phyloP scores from a whole-genome alignment of 1,284 basidiomycete genomes.

The Thecaphora thlaspeos region DNA sequence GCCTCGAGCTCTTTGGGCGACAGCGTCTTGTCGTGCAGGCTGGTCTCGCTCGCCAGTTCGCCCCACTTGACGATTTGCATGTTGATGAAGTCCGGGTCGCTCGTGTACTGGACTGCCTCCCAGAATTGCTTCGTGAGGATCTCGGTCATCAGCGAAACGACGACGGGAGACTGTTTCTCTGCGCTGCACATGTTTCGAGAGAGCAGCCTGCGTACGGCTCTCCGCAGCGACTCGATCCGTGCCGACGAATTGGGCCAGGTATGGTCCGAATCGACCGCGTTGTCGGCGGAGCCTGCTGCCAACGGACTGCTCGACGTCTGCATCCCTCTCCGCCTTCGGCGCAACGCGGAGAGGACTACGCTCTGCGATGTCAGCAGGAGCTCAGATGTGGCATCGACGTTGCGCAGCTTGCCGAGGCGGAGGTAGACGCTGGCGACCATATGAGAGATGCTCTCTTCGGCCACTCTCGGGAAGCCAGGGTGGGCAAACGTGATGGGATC shows the following conservation, averaged over 20 bases:
- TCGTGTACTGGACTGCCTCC: constrained; percentile 42
- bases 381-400: constrained; percentile 37
- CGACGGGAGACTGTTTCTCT: constrained; percentile 33
- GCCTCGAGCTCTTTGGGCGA: constrained; percentile 27
- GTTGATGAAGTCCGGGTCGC: constrained; percentile 50
- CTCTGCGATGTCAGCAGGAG: constrained; percentile 45
- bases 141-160: constrained; percentile 41
- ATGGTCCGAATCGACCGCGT: constrained; percentile 4
- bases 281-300: background rate
- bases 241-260: constrained; percentile 39
- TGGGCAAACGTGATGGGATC: constrained; percentile 43
- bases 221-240: constrained; percentile 36
- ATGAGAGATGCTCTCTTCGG: constrained; percentile 40
- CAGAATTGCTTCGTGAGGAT: constrained; percentile 45
- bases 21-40: constrained; percentile 24
- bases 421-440: constrained; percentile 35
- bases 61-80: constrained; percentile 42
- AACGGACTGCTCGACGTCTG: constrained; percentile 1
- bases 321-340: constrained; percentile 7
- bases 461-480: constrained; percentile 37
- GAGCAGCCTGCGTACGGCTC: constrained; percentile 38
- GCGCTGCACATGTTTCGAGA: constrained; percentile 28
- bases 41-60: constrained; percentile 33
- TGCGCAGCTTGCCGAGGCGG: constrained; percentile 20
- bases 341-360: constrained; percentile 38